Evolutionary conservation across 78 protist genomes (phyloP).

Genomic region (Dictyostelium intermedium): DNA sequence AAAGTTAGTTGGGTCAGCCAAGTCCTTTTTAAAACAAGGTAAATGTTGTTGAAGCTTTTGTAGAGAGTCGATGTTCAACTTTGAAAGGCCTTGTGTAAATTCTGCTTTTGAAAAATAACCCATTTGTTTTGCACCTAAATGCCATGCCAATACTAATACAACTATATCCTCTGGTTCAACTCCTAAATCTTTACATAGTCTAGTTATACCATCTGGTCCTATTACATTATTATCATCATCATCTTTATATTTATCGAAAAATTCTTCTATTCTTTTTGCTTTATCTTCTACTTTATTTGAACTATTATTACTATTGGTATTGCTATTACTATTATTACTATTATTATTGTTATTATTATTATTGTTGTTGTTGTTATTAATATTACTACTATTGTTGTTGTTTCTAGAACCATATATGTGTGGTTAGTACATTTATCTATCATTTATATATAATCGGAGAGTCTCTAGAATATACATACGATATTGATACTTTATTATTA

Average conservation of each 20-base stretch:
- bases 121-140: conserved; percentile 61
- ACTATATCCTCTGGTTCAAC: conserved; percentile 68
- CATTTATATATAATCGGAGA: background rate
- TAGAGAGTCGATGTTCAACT: conserved; percentile 50
- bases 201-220: conserved; percentile 73
- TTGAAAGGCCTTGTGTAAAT: conserved; percentile 46
- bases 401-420: no score
- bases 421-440: background rate
- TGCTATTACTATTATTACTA: background rate
- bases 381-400: no score
- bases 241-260: conserved; percentile 58
- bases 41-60: conserved; percentile 38
- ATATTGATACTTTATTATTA: conserved; percentile 12
- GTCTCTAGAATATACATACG: background rate
- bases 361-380: background rate
- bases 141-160: conserved; percentile 78
- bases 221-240: conserved; percentile 22
- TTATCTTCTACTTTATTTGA: conserved; percentile 17
- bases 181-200: conserved; percentile 48
- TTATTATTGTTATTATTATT: background rate
- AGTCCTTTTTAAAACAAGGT: conserved; percentile 51
- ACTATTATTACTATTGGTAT: background rate
- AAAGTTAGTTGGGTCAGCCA: conserved; percentile 33
- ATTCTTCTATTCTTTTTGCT: conserved; percentile 49
- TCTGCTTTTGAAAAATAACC: conserved; percentile 56